These are phyloP conservation scores for Melocanna baccifera DNA, from an alignment of 176 grass and related monocot species.

Conservation along the genomic window DNA sequence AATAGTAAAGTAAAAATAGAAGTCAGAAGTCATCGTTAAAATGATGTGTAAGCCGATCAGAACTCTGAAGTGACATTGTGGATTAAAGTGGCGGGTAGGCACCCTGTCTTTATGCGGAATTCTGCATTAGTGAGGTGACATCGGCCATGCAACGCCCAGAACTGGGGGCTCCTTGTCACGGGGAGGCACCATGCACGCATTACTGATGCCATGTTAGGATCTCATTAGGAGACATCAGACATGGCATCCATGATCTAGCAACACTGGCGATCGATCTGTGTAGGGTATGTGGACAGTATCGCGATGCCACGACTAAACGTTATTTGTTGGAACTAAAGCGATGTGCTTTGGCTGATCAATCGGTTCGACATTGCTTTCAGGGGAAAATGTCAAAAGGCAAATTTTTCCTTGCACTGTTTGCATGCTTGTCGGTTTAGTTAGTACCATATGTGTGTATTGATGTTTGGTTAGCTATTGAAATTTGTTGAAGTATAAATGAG, in stretches of 20 bases:
- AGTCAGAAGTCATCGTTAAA: no score
- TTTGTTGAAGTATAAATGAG: no score
- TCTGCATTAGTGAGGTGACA: constrained; percentile 44
- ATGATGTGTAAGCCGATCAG: neutral
- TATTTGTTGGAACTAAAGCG: constrained; percentile 19
- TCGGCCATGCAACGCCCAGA: constrained; percentile 38
- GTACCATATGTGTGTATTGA: neutral
- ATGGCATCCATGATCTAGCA: constrained; percentile 24
- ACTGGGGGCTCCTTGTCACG: constrained; percentile 17
- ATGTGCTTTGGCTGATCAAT: constrained; percentile 3
- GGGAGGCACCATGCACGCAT: neutral
- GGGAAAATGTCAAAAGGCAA: neutral
- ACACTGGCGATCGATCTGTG: neutral
- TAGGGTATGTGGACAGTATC: neutral
- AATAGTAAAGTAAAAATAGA: no score
- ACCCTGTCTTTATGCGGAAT: neutral
- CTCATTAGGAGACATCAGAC: neutral
- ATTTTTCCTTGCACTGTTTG: neutral
- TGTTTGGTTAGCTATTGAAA: neutral
- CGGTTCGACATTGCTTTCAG: constrained; percentile 27
- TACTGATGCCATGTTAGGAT: neutral
- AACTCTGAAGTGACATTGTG: neutral
- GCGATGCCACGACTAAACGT: neutral
- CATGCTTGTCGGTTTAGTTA: neutral
- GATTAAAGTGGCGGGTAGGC: constrained; percentile 24